phyloP scores from a whole-genome alignment of 2,329 filamentous ascomycete genomes.

The Trichoderma endophyticum region DNA sequence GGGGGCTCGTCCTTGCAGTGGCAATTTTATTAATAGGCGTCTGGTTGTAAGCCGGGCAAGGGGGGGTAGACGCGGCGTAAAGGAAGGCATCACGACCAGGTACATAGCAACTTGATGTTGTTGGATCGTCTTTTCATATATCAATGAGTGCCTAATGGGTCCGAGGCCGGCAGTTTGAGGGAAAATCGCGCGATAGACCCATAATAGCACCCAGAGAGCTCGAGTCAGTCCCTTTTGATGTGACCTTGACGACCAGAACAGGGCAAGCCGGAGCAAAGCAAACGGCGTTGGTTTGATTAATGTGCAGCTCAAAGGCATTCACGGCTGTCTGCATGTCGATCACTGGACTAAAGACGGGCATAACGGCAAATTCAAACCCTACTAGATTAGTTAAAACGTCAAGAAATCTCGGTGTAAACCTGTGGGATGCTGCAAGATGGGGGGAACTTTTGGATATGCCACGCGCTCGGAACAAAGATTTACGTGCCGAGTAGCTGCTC shows the following conservation, averaged over 20 bases:
- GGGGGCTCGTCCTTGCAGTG: neutral
- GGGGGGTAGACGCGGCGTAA: neutral
- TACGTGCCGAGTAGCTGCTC: neutral
- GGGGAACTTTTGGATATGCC: neutral
- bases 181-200: neutral
- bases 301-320: neutral
- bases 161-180: neutral
- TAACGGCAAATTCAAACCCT: neutral
- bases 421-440: neutral
- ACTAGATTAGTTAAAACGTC: neutral
- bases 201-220: neutral
- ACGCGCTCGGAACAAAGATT: conserved; percentile 1
- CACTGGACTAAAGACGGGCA: neutral
- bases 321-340: neutral
- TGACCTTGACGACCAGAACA: neutral
- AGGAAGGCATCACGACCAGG: neutral
- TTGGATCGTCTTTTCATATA: neutral
- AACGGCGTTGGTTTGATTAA: neutral
- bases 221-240: neutral
- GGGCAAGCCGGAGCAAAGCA: neutral
- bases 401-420: neutral
- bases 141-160: neutral
- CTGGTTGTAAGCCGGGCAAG: neutral
- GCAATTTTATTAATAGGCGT: neutral
- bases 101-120: neutral